Percentiles rank a stretch among this genome's conserved stretches.
Evolutionary conservation across 768 basidiomycete species (phyloP).

Genomic region (Xerocomellus intermedius): DNA sequence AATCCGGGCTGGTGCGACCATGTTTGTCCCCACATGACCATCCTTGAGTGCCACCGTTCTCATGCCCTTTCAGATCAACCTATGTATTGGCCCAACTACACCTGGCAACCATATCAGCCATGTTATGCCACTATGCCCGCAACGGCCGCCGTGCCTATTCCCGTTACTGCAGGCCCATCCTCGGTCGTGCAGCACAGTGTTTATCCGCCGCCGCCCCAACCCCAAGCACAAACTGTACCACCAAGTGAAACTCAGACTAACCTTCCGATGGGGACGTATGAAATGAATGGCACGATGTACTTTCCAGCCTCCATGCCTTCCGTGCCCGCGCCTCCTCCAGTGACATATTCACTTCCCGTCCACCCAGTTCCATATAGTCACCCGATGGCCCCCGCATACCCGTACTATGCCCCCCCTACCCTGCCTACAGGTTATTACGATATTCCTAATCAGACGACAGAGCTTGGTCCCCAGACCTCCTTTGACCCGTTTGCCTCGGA

Average conservation of each 20-base stretch:
- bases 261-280: conserved; percentile 18
- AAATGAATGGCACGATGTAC: conserved; percentile 32
- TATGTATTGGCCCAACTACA: conserved; percentile 14
- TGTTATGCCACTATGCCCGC: conserved; percentile 30
- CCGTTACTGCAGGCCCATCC: neutral
- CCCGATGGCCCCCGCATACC: conserved; percentile 1
- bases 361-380: conserved; percentile 8
- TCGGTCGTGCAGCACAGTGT: neutral
- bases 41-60: neutral
- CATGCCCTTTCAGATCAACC: conserved; percentile 9
- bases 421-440: conserved; percentile 2
- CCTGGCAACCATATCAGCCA: conserved; percentile 22
- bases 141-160: conserved; percentile 4
- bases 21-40: conserved; percentile 29
- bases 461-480: neutral
- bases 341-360: conserved; percentile 3
- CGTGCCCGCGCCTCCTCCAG: neutral
- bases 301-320: conserved; percentile 14
- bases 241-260: neutral
- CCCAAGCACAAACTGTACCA: neutral
- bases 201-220: neutral
- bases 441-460: neutral
- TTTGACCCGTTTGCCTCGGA: conserved; percentile 26
- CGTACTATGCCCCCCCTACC: conserved; percentile 11
- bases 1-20: conserved; percentile 29